Evolutionary conservation across 2,329 filamentous ascomycete genomes (phyloP), one percentile per base, ranked within the genome.

Genomic region (Ophidiomyces ophidiicola): DNA sequence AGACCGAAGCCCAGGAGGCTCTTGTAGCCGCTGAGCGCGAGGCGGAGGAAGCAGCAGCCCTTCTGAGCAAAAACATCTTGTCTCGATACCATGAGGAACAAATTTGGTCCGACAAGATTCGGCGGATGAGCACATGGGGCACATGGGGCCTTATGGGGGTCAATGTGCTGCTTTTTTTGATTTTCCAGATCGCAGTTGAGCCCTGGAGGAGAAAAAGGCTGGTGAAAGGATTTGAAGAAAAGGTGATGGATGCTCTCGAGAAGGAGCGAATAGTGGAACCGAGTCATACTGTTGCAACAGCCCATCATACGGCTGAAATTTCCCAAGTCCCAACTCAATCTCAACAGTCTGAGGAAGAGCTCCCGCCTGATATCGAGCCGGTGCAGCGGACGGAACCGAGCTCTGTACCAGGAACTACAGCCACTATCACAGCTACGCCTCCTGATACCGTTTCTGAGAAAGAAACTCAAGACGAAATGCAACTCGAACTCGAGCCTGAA

Each of bases 121-220:
- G 90, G 24, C 72, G 90, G 48, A 94, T 94, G 70, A 90, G 82
- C 58, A 98, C 90, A 0, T 98, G 90, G 90, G 88, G 92, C 24
- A 98, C 90, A 0, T 96, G 92, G 78, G 90, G 88, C 0, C 66
- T 98, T 45, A 98, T 98, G 90, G 88, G 88, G 17, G 75, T 96
- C 54, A 98, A 98, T 56, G 82, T 96, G 21, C 59, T 96, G 45
- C 64, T 98, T 32, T 84, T 98, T 55, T 62, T 98, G 38, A 71
- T 87, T 12, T 78, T 92, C 50, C 80, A 94, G 62, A 79, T 93
- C 50, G 76, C 90, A 14, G 80, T 94, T 45, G 88, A 98, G 69
- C 90, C 90, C 3, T 96, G 88, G 85, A 77, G 86, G 50, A 70
- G 90, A 50, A 71, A 68, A 54, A 70, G 85, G 51, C 72, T 98